Conservation (phyloP, 805 yeast species). For the Kodamaea hsintzibuensis region DNA sequence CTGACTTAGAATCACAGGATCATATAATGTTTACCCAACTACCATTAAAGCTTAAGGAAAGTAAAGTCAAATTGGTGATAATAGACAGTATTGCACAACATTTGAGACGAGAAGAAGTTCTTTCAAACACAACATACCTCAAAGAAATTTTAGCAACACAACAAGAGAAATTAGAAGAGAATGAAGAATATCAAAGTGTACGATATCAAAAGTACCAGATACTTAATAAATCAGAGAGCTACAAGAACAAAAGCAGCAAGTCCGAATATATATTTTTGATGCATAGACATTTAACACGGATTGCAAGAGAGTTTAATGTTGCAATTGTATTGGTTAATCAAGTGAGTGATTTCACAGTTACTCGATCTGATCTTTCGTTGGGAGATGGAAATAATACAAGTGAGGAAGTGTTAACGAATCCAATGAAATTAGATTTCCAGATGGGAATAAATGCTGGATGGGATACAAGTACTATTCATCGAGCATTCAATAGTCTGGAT, state of each 20-base stretch:
- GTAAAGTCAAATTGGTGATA: conserved; percentile 54
- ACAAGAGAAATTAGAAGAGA: conserved; percentile 16
- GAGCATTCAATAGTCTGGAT: neutral
- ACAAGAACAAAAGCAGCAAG: conserved; percentile 21
- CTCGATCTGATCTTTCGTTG: neutral
- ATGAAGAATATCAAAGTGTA: conserved; percentile 14
- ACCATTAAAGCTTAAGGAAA: conserved; percentile 40
- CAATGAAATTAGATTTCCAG: conserved; percentile 20
- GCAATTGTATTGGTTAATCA: conserved; percentile 28
- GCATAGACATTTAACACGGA: conserved; percentile 18
- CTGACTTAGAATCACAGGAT: conserved; percentile 71
- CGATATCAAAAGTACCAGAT: conserved; percentile 21
- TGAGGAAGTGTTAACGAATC: conserved; percentile 10
- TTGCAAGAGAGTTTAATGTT: conserved; percentile 17
- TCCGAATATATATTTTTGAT: conserved; percentile 19
- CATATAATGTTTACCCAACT: conserved; percentile 70
- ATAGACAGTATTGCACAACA: conserved; percentile 87
- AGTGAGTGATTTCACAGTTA: conserved; percentile 21
- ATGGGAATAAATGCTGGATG: conserved; percentile 25
- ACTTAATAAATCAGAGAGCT: conserved; percentile 24
- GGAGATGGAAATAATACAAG: neutral
- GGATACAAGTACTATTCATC: conserved; percentile 14
- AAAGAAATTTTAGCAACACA: conserved; percentile 28
- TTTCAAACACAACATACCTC: conserved; percentile 38
- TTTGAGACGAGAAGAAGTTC: conserved; percentile 55